Base-by-base conservation (phyloP, 1,284 basidiomycete species). In the Cryptococcus depauperatus region DNA sequence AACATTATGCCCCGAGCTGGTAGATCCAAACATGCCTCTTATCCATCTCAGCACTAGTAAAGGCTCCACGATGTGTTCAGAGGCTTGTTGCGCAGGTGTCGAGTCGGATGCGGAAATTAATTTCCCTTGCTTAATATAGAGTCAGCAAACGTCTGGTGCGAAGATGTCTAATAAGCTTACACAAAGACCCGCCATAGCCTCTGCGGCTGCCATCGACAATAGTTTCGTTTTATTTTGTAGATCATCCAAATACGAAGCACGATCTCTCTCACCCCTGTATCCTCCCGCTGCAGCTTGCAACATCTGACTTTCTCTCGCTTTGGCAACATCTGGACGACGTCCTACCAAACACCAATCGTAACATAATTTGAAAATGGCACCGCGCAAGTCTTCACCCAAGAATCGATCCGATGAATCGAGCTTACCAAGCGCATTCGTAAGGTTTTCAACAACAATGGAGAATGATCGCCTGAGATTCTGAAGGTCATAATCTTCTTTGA, bases 341-440 rank as follows among this genome's bases (percentile, higher is more conserved):
- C 86, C 88, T 44, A 86, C 77, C 56, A 85, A 82, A 65, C 91
- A 93, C 92, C 92, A 96, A 56, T 93, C 90, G 65, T 90, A 85
- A 59, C 90, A 92, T 34, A 90, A 74, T 37, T 83, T 79, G 69
- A 88, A 95, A 41, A 96, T 73, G 7, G 82, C 78, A 7, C 90
- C 75, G 56, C 89, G 82, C 69, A 83, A 81, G 44, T 86, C 80
- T 7, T 78, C 74, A 4, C 84, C 80, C 44, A 88, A 80, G 64
- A 86, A 87, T 2, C 82, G 75, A 47, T 89, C 86, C 2, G 81
- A 80, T 50, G 84, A 80, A 46, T 71, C 82, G 23, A 87, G 71
- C 34, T 78, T 78, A 5, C 81, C 80, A 14, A 89, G 71, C 11
- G 80, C 83, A 50, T 88, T 83, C 53, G 91, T 90, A 6, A 95